Conservation (phyloP, 139 green algal genomes). For the Protoeuglena noctilucae region DNA sequence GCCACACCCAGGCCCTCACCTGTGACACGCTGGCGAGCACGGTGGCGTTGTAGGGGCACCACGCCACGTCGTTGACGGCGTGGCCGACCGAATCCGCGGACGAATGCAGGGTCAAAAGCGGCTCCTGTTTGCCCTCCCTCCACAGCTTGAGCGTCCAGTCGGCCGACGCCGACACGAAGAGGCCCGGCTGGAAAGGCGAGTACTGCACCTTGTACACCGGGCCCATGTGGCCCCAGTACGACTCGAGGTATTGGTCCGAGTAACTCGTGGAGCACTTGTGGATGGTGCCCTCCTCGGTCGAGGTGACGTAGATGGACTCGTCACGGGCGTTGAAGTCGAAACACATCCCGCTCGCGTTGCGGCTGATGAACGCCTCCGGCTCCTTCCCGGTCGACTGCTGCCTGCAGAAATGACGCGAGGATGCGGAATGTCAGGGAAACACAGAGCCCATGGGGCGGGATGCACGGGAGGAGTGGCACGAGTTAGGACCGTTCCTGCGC, state of each 20-base stretch:
- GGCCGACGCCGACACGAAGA: conserved; percentile 48
- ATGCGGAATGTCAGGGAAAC: no score
- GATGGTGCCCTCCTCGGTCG: conserved; percentile 70
- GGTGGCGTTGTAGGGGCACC: conserved; percentile 61
- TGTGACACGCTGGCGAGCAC: conserved; percentile 55
- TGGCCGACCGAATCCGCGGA: neutral
- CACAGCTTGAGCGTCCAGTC: conserved; percentile 73
- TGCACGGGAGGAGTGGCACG: no score
- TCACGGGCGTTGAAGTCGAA: conserved; percentile 62
- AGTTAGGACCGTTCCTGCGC: neutral
- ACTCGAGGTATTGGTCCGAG: conserved; percentile 62
- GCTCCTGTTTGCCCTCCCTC: conserved; percentile 26
- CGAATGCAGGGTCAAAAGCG: neutral
- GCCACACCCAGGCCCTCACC: conserved; percentile 41
- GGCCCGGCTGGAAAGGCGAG: conserved; percentile 44
- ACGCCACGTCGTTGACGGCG: conserved; percentile 42
- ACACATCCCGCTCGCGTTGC: conserved; percentile 49
- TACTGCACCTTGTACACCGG: conserved; percentile 56
- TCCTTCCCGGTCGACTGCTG: no score
- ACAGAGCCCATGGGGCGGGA: no score
- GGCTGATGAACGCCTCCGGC: conserved; percentile 55
- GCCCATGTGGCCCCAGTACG: conserved; percentile 57
- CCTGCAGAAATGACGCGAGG: no score
- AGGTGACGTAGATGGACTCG: conserved; percentile 45
- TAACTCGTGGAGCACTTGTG: conserved; percentile 68